Evolutionary conservation across 139 green algal genomes (phyloP).

Genomic region (Monoraphidium neglectum): DNA sequence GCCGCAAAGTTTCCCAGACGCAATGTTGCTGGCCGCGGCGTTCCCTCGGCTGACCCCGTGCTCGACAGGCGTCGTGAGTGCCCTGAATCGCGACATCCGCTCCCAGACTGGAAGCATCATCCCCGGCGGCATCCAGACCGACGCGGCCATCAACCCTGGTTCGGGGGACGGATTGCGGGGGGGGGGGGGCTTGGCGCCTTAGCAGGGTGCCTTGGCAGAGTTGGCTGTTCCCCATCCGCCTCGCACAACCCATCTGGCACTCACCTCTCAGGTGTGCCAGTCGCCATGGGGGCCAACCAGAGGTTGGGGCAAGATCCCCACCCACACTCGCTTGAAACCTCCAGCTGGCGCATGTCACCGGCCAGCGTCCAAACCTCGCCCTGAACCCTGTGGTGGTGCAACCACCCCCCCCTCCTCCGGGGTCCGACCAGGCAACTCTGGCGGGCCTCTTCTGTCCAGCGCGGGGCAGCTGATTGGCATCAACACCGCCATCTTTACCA

Average conservation of each 20-base stretch:
- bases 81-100: conserved; percentile 63
- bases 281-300: background rate
- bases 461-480: conserved; percentile 66
- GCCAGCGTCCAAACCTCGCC: background rate
- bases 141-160: conserved; percentile 63
- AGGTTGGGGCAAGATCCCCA: background rate
- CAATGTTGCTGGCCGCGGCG: background rate
- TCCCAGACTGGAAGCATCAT: conserved; percentile 60
- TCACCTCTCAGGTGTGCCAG: too few relatives aligned
- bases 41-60: background rate
- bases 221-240: background rate
- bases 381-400: too few relatives aligned
- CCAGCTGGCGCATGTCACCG: background rate
- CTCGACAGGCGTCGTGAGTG: conserved; percentile 51
- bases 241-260: conserved; percentile 35
- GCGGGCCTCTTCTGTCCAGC: conserved; percentile 80
- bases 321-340: too few relatives aligned
- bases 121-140: conserved; percentile 83
- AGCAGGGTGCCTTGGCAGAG: background rate
- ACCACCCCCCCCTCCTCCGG: conserved; percentile 20
- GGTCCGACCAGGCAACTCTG: conserved; percentile 53
- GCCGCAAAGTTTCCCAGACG: background rate
- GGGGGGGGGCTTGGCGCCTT: background rate
- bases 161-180: too few relatives aligned
- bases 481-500: conserved; percentile 89